Evolutionary conservation across 345 rosid species (phyloP), one percentile per base, ranked within the genome.

Genomic region (Brassica carinata): DNA sequence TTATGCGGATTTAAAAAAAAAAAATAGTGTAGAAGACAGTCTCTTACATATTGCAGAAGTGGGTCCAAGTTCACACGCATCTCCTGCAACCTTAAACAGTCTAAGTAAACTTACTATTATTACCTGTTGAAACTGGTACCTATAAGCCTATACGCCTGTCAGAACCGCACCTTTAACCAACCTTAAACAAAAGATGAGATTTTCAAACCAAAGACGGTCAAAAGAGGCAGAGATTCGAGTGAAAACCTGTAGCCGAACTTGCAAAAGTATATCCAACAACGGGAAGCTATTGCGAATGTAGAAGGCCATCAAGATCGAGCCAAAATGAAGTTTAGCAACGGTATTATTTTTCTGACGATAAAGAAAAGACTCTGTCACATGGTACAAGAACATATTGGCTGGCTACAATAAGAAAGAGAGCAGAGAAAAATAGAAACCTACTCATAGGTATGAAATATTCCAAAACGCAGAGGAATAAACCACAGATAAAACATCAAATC

Each of bases 41-140:
- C 75, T 48, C 74, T 53, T 75, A 73, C 85, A 64, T 26, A 23
- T 45, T 33, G 27, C 64, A 72, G 84, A 13, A 17, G 77, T 76
- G 81, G 84, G 84, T 72, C 84, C 81, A 30, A n/a, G n/a, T 58
- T 53, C 79, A 18, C 48, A 76, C 8, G 45, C 72, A 69, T 80
- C 73, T 75, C 77, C 80, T 75, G 80, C 80, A 81, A 76, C 83
- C 80, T 81, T 75, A 81, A 81, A 71, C 77, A 66, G 59, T 65
- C 80, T 38, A 61, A 19, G 5, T 61, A 64, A 36, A 38, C 55
- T 65, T 43, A 55, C 33, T 23, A 48, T 5, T 1, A 33, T 65
- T 55, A 68, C 75, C 71, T 45, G 38, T 64, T 67, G 34, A 18
- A 59, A 58, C 64, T 43, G 26, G 2, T 31, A 79, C 27, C 68